Evolutionary conservation across 768 basidiomycete species (phyloP), one percentile per base, ranked within the genome.

Genomic region (Postia placenta): DNA sequence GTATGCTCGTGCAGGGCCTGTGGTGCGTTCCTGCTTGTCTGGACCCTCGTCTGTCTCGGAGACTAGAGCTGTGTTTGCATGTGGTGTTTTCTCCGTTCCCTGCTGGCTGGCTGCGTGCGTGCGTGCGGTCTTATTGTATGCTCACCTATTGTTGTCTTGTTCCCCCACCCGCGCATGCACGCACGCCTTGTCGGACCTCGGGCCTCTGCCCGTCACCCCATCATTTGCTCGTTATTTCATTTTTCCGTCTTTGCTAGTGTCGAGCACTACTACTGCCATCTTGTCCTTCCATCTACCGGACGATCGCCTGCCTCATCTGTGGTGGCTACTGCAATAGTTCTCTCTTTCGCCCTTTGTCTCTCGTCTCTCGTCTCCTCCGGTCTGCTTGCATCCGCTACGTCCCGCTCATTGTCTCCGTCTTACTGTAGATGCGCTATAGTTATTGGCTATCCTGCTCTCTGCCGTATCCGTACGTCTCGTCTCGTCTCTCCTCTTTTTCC

Each of bases 241-340:
- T 7, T 33, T 33, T 33, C 30, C 15, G 7, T 33, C 15, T 33
- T 50, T 47, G 46, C 9, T 33, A 28, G n/a, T 45, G 38, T 37
- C 45, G 44, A 22, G 28, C 50, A n/a, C 20, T 20, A 19, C 14
- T 39, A 43, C 36, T 56, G 30, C 30, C 30, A 33, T 33, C 30
- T 33, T 33, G 30, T 15, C 30, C 9, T 33, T 33, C 9, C 15
- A 33, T 33, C 30, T 33, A 33, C 15, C 38, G 14, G 38, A 15
- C 38, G 19, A 7, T 39, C 38, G 20, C 6, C 20, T 20, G 14
- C 38, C 38, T 35, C n/a, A 35, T 35, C 33, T n/a, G 33, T 35
- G 33, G 33, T 35, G n/a, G 9, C 33, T 9, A 9, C 24, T 23
- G 15, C 48, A 26, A 26, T 7, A 20, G 6, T 37, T n/a, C 26